Evolutionary conservation across 306 rosid genomes (phyloP).

Genomic region (Gastrolobium villosum): DNA sequence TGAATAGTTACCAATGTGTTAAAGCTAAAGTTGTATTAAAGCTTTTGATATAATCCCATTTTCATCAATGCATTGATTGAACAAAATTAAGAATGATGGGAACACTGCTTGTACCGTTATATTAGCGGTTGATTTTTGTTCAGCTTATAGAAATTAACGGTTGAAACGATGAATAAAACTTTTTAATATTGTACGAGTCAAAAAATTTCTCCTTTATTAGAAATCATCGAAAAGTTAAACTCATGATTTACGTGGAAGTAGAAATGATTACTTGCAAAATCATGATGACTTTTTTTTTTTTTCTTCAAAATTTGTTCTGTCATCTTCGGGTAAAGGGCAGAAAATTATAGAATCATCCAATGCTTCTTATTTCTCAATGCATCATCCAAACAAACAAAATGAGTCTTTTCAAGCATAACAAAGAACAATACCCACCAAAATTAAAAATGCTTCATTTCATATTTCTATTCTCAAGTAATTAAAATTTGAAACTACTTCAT

Average conservation of each 20-base stretch:
- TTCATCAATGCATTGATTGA: background rate
- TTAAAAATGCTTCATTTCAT: background rate
- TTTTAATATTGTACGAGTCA: too few relatives aligned
- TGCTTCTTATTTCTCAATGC: background rate
- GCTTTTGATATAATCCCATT: background rate
- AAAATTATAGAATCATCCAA: background rate
- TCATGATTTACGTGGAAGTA: background rate
- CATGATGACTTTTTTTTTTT: background rate
- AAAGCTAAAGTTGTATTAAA: background rate
- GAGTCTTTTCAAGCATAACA: background rate
- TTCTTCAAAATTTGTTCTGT: background rate
- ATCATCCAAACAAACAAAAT: slow-evolving; percentile 12
- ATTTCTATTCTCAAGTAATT: slow-evolving; percentile 13
- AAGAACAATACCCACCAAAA: slow-evolving; percentile 1
- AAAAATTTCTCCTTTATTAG: background rate
- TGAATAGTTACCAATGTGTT: too few relatives aligned
- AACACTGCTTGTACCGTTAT: background rate
- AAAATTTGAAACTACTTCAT: slow-evolving; percentile 39
- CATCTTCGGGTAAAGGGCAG: background rate
- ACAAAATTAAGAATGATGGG: background rate
- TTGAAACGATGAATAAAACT: too few relatives aligned
- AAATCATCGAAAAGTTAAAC: background rate
- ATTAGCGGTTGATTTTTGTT: too few relatives aligned
- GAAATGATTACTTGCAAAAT: background rate
- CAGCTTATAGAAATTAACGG: too few relatives aligned